Evolutionary conservation across 176 grass and related monocot genomes (phyloP).

Genomic region (Melocanna baccifera): DNA sequence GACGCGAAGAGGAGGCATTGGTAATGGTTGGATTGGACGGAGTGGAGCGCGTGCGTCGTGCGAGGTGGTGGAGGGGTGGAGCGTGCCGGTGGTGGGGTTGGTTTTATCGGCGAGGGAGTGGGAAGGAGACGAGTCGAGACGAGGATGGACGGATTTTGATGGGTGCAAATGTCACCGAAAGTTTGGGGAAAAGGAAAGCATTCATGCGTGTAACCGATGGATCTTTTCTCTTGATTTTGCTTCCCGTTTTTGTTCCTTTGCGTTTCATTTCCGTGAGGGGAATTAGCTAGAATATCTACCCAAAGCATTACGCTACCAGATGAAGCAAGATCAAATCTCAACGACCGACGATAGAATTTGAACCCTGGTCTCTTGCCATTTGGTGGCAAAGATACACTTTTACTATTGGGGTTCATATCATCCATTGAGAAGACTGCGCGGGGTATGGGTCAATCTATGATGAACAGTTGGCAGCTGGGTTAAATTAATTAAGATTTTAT

Average conservation of each 20-base stretch:
- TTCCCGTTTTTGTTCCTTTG: no score
- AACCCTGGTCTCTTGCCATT: background rate
- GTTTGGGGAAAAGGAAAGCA: no score
- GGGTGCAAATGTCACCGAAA: background rate
- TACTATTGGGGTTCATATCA: no score
- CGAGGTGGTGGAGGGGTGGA: background rate
- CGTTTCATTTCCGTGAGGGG: background rate
- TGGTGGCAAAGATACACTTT: background rate
- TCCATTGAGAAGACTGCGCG: no score
- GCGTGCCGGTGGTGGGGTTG: background rate
- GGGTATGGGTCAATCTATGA: no score
- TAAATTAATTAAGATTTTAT: no score
- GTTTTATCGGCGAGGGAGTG: slow-evolving; percentile 3
- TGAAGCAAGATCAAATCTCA: background rate
- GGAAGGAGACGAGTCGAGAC: background rate
- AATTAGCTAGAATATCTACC: no score
- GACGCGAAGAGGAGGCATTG: slow-evolving; percentile 2
- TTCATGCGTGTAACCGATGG: background rate
- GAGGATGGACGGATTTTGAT: background rate
- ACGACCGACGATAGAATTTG: background rate
- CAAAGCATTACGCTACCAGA: background rate
- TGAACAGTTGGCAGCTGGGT: no score
- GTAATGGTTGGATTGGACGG: background rate
- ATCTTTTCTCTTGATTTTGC: background rate
- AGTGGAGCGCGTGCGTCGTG: background rate